These are phyloP conservation scores for Mycena vitilis DNA, from an alignment of 768 basidiomycete species.

Conservation along the genomic window DNA sequence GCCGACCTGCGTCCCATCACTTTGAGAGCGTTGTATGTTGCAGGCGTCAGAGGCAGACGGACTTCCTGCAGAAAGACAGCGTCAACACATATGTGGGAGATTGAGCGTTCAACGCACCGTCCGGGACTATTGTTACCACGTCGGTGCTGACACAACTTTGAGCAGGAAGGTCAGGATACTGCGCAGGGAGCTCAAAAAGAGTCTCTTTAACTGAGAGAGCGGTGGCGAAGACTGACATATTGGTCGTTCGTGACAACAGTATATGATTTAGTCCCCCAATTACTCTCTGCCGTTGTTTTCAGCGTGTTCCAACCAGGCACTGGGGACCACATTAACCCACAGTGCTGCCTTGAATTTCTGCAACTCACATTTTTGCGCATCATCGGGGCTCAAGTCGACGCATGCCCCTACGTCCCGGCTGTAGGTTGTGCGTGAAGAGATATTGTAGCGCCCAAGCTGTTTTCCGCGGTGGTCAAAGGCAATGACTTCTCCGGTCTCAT, in stretches of 20 bases:
- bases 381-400: constrained; percentile 13
- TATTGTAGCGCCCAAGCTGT: constrained; percentile 10
- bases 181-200: background rate
- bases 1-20: constrained; percentile 12
- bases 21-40: constrained; percentile 4
- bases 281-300: constrained; percentile 18
- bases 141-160: constrained; percentile 6
- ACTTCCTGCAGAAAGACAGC: background rate
- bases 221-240: background rate
- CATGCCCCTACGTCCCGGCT: background rate
- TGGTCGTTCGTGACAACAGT: constrained; percentile 32
- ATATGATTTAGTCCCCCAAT: constrained; percentile 25
- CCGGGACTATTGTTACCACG: background rate
- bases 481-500: constrained; percentile 6
- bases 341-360: too few relatives aligned
- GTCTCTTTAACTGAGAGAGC: background rate
- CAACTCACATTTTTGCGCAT: constrained; percentile 11
- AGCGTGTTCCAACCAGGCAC: constrained; percentile 29
- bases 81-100: background rate
- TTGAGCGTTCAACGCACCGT: background rate
- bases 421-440: background rate
- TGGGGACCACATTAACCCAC: background rate
- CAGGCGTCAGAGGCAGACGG: background rate
- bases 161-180: constrained; percentile 1
- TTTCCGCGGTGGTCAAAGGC: constrained; percentile 2